Base-by-base conservation (phyloP, 202 grass and related monocot genomes). In the Cymbopogon flexuosus region DNA sequence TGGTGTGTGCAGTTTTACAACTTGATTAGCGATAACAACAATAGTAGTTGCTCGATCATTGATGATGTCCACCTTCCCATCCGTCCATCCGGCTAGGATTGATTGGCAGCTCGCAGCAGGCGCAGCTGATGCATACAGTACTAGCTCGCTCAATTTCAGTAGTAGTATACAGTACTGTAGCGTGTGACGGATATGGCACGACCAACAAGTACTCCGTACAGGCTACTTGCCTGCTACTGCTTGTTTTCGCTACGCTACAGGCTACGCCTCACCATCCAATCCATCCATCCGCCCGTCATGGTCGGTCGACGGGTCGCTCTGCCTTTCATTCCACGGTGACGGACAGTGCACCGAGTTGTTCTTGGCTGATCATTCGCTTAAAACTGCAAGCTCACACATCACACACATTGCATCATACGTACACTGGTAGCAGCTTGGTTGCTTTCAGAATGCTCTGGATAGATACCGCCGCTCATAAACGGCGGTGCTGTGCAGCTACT, bases 71-170 rank as follows among this genome's bases (percentile, higher is more conserved):
- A 42, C 59, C 65, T 10, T 39, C 77, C 82, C 78, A 81, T 37
- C 82, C 65, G 82, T 72, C 61, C 78, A 21, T 49, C 72, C 87
- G 87, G 87, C 72, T 45, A 18, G 65, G 45, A 84, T 77, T 85
- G 62, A 85, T 85, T 64, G 45, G 58, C 58, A 62, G 18, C 18
- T 2, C 0, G 0, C 11, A n/a, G n/a, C n/a, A n/a, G n/a, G 66
- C 22, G 67, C 35, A 12, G 6, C 21, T 2, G 10, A 21, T 6
- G 8, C 18, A 18, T 2, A 33, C 31, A n/a, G n/a, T n/a, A n/a
- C n/a, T n/a, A n/a, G n/a, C n/a, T n/a, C n/a, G n/a, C n/a, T n/a
- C n/a, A n/a, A n/a, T n/a, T n/a, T n/a, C n/a, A n/a, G n/a, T n/a
- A n/a, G n/a, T n/a, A n/a, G n/a, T n/a, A n/a, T n/a, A n/a, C n/a